Conservation (phyloP, 371 early-diverging fungal species). For the Umbelopsis sp. region DNA sequence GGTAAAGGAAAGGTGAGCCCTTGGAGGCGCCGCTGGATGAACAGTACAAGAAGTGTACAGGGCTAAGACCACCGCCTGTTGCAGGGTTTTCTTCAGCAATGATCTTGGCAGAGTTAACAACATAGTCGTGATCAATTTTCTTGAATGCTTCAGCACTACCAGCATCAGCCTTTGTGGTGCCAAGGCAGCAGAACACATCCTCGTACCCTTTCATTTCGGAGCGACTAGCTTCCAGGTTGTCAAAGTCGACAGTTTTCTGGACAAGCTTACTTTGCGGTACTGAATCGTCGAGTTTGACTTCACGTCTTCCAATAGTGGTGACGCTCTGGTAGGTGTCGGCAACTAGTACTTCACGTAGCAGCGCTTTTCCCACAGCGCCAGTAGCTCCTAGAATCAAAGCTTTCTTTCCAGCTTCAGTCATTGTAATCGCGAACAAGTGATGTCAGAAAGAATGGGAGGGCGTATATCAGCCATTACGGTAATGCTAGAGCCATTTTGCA, state of each 20-base stretch:
- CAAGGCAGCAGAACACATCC: constrained; percentile 71
- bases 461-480: too few species aligned
- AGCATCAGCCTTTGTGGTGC: constrained; percentile 68
- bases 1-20: constrained; percentile 68
- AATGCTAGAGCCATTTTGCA: not conserved
- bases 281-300: constrained; percentile 48
- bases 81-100: constrained; percentile 62
- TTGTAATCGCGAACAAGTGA: not conserved
- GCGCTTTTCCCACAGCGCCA: constrained; percentile 72
- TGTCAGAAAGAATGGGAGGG: too few species aligned
- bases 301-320: constrained; percentile 64
- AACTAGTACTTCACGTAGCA: constrained; percentile 64
- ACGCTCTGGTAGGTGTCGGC: constrained; percentile 65
- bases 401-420: constrained; percentile 23
- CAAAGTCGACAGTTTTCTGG: constrained; percentile 50
- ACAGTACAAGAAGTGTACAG: constrained; percentile 70
- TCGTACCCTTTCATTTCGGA: constrained; percentile 43
- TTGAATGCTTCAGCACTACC: constrained; percentile 69
- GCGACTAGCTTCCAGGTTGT: constrained; percentile 44
- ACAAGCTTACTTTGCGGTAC: constrained; percentile 60
- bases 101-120: constrained; percentile 64
- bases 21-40: constrained; percentile 64
- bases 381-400: constrained; percentile 51
- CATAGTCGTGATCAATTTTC: constrained; percentile 78
- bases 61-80: constrained; percentile 33